Base-by-base conservation (phyloP, 805 yeast genomes). In the Limtongia smithiae region DNA sequence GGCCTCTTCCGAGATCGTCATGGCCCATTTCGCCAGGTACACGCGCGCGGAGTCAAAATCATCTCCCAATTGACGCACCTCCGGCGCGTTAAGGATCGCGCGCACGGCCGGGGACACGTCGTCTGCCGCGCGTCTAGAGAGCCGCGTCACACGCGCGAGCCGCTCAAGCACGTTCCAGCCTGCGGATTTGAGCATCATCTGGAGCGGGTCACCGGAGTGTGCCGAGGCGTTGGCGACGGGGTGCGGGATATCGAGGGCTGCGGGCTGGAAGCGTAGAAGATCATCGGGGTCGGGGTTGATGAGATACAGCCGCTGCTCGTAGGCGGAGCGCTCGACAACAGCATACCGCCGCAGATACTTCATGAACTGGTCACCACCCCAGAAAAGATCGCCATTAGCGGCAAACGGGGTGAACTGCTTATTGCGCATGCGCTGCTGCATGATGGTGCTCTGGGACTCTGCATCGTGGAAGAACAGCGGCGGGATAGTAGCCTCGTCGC, bases 11-110 rank as follows among this genome's bases (percentile, higher is more conserved):
- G 91, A 93, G 8, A 93, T 93, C 25, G 87, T 87, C 59, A 87
- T 76, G 0, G 97, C 97, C 97, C 97, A 93, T 69, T 89, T 90
- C 3, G 97, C 97, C 51, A 91, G 72, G 65, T 88, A 91, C 3
- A 89, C 84, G 46, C 90, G 77, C 0, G 97, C 97, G 44, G 91
- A 81, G 62, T 90, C 97, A 64, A 90, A 93, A 55, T 91, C 97
- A 55, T 87, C 85, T 50, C 93, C 86, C 22, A 91, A 78, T 48
- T 76, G 79, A 60, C 75, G 77, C 11, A 91, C 95, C 60, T 87
- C 95, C 0, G 96, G 93, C 55, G 82, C 81, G 48, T 72, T 76
- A 37, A 91, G 71, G 54, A 85, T 66, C 44, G 77, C 77, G 58
- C 77, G 78, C 21, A 83, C 71, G 2, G 75, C 65, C 1, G 73